phyloP scores from a whole-genome alignment of 148 eudicot genomes.

The Nepenthes mirabilis region DNA sequence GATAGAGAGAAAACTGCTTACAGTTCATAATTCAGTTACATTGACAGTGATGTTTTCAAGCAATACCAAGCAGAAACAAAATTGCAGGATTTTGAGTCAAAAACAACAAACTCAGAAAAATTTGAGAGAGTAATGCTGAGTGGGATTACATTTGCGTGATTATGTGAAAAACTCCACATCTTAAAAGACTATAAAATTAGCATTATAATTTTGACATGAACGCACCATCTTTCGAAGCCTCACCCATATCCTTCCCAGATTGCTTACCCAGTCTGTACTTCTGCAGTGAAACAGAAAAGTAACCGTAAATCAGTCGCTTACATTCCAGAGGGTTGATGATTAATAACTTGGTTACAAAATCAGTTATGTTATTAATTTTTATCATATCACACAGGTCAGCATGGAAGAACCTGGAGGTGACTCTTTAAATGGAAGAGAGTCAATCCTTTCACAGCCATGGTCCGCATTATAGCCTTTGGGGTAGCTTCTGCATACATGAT shows the following conservation, averaged over 20 bases:
- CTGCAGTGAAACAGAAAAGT: slow-evolving; percentile 34
- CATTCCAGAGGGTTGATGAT: background rate
- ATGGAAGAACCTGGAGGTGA: slow-evolving; percentile 52
- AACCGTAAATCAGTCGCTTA: background rate
- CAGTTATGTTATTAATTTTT: background rate
- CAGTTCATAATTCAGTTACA: too few relatives aligned
- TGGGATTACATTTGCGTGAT: background rate
- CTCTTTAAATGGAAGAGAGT: slow-evolving; percentile 82
- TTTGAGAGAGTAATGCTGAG: too few relatives aligned
- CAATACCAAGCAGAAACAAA: too few relatives aligned
- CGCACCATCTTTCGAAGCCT: slow-evolving; percentile 69
- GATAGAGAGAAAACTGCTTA: too few relatives aligned
- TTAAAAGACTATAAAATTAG: background rate
- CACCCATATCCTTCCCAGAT: slow-evolving; percentile 71
- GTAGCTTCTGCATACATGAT: slow-evolving; percentile 46
- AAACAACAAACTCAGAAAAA: too few relatives aligned
- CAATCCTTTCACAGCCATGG: slow-evolving; percentile 82
- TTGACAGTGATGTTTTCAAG: too few relatives aligned
- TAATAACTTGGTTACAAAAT: background rate
- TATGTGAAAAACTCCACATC: background rate
- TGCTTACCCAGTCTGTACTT: slow-evolving; percentile 85
- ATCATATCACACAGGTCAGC: background rate
- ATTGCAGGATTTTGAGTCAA: too few relatives aligned
- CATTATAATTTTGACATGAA: slow-evolving; percentile 3
- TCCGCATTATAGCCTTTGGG: slow-evolving; percentile 75